Base-by-base conservation (phyloP, 208 protist species). In the Crithidia thermophila region DNA sequence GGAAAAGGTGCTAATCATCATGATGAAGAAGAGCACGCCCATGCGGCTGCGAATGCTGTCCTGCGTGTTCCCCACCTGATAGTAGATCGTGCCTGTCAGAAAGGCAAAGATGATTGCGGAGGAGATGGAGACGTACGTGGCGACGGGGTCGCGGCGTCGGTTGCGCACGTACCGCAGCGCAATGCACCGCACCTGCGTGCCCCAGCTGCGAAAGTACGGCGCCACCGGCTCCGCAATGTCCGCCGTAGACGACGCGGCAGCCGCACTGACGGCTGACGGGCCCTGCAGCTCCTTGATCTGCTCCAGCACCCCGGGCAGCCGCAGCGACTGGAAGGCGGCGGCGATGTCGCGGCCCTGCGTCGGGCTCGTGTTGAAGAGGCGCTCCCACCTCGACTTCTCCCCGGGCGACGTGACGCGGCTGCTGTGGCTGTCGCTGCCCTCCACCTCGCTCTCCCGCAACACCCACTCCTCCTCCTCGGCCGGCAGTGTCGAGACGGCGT, bases 51-150 rank as follows among this genome's bases (percentile, higher is more conserved):
- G 84, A 37, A 93, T 78, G 47, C 75, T 76, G 28, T 56, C 72
- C 52, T 87, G 79, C 8, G 63, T 45, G 58, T 75, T 23, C 0
- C 85, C 85, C 1, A 95, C 45, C 16, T 81, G 70, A 57, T 81
- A 91, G 79, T 92, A 95, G 9, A 93, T 84, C 39, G 68, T 81
- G 31, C 87, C 90, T 14, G 87, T 84, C 36, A 95, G 57, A 34
- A 85, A 39, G 23, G 77, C 87, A 52, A 92, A 88, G 40, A 91
- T 57, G 13, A 92, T 67, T 3, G 90, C 68, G 18, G 78, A 74
- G 11, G 70, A 43, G 23, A 90, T 52, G 37, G 70, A 61, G 39
- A 73, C 79, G 37, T 84, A 57, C 23, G 77, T 85, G 27, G 77
- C 75, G 21, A 85, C 65, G 6, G 83, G 85, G 62, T 88, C 81